Percentiles rank a stretch among this genome's conserved stretches.
These are phyloP conservation scores for Thuja plicata DNA, from an alignment of 83 land plant genomes.

Conservation along the genomic window DNA sequence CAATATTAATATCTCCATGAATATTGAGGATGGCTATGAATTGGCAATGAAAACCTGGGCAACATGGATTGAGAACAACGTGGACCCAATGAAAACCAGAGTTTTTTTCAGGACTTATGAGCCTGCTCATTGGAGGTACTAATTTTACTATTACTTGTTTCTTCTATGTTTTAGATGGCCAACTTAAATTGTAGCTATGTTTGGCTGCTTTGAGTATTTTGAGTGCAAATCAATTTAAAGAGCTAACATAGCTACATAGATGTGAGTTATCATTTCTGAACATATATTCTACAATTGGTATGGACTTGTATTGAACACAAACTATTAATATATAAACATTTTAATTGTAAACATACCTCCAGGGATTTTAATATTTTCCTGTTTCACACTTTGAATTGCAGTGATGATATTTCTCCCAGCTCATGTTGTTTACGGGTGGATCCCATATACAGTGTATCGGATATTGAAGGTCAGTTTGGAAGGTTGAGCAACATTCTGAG, in stretches of 20 bases:
- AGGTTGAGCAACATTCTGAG: background rate
- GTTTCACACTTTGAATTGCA: background rate
- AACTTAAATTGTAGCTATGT: background rate
- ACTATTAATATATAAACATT: too few relatives aligned
- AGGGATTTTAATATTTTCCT: background rate
- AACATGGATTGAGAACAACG: conserved; percentile 47
- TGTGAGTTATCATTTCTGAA: too few relatives aligned
- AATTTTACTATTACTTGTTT: background rate
- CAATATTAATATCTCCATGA: conserved; percentile 8
- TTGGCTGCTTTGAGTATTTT: too few relatives aligned
- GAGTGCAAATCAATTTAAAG: too few relatives aligned
- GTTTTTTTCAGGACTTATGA: conserved; percentile 68
- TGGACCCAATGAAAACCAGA: conserved; percentile 48
- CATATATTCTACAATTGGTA: too few relatives aligned
- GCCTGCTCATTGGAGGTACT: conserved; percentile 56
- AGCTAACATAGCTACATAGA: too few relatives aligned
- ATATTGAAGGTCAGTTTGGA: background rate
- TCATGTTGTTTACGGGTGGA: background rate
- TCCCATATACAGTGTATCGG: background rate
- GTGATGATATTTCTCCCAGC: background rate
- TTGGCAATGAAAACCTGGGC: conserved; percentile 57
- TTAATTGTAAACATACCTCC: too few relatives aligned
- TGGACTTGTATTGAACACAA: too few relatives aligned
- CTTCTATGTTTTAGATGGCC: background rate
- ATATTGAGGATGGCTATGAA: conserved; percentile 51